Evolutionary conservation across 2,329 filamentous ascomycete species (phyloP), one percentile per base, ranked within the genome.

Genomic region (Penicillium occitanis): DNA sequence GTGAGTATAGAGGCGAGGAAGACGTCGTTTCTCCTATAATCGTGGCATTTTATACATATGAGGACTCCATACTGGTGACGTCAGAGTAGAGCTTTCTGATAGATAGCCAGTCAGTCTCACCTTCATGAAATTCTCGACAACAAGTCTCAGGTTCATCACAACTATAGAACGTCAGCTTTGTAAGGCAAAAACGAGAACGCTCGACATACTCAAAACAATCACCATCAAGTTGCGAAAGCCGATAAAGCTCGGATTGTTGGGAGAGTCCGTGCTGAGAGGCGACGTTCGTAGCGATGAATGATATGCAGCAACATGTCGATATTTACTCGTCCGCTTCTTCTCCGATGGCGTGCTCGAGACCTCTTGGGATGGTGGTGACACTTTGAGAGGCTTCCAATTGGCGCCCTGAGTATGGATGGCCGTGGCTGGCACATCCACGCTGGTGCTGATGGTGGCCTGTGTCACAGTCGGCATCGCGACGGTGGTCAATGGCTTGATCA

Each of bases 141-240:
- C 92, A 73, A 99, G 84, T 69, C 95, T 89, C 61, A 99, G 80
- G 76, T 99, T 99, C 73, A 93, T 95, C 60, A 94, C 92, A 73
- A 98, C 92, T 93, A 71, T 19, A 14, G 68, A 51, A n/a, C 50
- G 61, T 46, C 14, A 40, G 42, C 35, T 58, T 62, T 71, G 48
- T 72, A 68, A 40, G 37, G 61, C 63, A 1, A n/a, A 25, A 30
- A 5, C 11, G 3, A 13, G n/a, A 25, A 6, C 17, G 19, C 22
- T 13, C 28, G 14, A 55, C 66, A 35, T 60, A 95, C 92, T 88
- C 68, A 97, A 81, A 44, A 97, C 92, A 73, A 98, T 89, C 46
- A 97, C 91, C 92, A 97, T 97, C 69, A 99, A 85, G 76, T 99
- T 99, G 67, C 94, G 86, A 76, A 99, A 98, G 0, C 95, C 95